phyloP scores from a whole-genome alignment of 257 asterid genomes.

The Ajuga chamaepitys region DNA sequence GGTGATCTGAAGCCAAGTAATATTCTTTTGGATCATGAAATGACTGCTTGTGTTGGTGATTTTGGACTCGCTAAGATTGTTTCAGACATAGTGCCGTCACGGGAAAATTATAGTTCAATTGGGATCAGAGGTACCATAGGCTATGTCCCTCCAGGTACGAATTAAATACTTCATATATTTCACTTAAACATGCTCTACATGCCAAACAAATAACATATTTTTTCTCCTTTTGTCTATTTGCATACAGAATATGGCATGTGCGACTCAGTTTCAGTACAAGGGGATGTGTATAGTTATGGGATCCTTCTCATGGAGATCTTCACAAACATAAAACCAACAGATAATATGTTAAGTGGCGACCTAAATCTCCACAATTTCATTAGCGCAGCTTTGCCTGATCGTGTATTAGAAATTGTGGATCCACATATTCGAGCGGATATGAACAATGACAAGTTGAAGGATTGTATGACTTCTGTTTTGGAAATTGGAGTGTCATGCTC shows the following conservation, averaged over 20 bases:
- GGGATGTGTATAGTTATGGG: constrained; percentile 27
- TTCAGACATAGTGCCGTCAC: too few relatives aligned
- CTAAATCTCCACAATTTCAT: constrained; percentile 16
- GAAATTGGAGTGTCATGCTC: too few relatives aligned
- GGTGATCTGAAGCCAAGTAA: constrained; percentile 6
- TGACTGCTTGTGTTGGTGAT: neutral
- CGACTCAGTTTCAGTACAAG: constrained; percentile 7
- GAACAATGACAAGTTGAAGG: neutral
- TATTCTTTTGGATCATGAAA: neutral
- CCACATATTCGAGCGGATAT: too few relatives aligned
- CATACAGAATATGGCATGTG: neutral
- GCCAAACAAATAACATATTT: too few relatives aligned
- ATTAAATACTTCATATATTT: too few relatives aligned
- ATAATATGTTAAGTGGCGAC: constrained; percentile 7
- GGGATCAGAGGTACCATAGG: too few relatives aligned
- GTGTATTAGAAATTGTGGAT: constrained; percentile 5
- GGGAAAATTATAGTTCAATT: too few relatives aligned
- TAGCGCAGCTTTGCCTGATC: constrained; percentile 5
- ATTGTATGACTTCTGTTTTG: too few relatives aligned
- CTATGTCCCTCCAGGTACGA: too few relatives aligned
- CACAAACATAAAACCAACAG: constrained; percentile 18
- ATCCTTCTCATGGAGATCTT: constrained; percentile 30
- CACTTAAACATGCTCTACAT: too few relatives aligned
- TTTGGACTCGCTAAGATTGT: neutral
- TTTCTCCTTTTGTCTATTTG: too few relatives aligned